phyloP scores from a whole-genome alignment of 108 stramenopile species.

The Aurantiochytrium sp. region DNA sequence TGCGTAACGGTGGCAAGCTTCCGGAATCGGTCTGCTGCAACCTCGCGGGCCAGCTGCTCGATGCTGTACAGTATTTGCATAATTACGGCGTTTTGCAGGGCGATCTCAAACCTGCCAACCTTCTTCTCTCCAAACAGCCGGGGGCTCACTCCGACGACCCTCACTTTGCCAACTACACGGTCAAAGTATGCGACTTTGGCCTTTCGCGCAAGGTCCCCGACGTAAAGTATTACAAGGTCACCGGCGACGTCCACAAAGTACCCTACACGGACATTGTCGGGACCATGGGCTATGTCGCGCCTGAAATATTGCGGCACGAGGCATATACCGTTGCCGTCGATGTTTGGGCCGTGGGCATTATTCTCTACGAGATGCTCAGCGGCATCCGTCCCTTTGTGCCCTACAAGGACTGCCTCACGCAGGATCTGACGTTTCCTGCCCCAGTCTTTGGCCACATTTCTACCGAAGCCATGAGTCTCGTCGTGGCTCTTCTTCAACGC shows the following conservation, averaged over 20 bases:
- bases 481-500: background rate
- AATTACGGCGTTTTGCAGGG: slow-evolving; percentile 6
- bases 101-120: slow-evolving; percentile 26
- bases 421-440: background rate
- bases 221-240: slow-evolving; percentile 34
- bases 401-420: background rate
- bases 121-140: background rate
- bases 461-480: background rate
- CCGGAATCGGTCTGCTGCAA: background rate
- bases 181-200: slow-evolving; percentile 97
- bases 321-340: slow-evolving; percentile 52
- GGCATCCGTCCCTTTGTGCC: slow-evolving; percentile 60
- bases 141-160: background rate
- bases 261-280: slow-evolving; percentile 77
- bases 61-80: slow-evolving; percentile 12
- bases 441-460: background rate
- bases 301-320: slow-evolving; percentile 25
- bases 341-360: slow-evolving; percentile 93
- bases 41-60: background rate
- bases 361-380: slow-evolving; percentile 85
- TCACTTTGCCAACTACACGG: slow-evolving; percentile 30
- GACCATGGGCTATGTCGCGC: slow-evolving; percentile 60
- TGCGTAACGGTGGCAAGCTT: background rate
- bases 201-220: slow-evolving; percentile 74
- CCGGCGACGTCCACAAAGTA: slow-evolving; percentile 17